These are phyloP conservation scores for Coemansia guatemalensis DNA, from an alignment of 192 early-diverging fungal species.

Conservation along the genomic window DNA sequence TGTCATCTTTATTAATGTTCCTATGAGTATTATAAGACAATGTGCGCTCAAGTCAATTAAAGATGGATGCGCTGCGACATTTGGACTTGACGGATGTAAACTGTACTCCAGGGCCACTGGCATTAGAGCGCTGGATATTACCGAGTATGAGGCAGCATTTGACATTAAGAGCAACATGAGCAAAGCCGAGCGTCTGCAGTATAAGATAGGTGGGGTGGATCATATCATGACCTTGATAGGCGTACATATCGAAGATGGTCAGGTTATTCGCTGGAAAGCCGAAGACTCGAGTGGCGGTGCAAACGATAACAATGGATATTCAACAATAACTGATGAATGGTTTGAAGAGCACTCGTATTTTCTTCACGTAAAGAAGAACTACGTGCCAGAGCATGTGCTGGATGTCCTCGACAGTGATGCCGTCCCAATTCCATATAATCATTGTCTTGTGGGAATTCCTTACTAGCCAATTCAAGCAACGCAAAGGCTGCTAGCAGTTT, in stretches of 20 bases:
- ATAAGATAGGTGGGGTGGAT: slow-evolving; percentile 71
- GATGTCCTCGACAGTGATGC: too few species aligned
- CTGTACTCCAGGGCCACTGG: slow-evolving; percentile 57
- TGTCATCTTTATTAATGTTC: slow-evolving; percentile 70
- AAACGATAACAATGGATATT: slow-evolving; percentile 70
- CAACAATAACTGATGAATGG: slow-evolving; percentile 74
- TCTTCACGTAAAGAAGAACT: slow-evolving; percentile 68
- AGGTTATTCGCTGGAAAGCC: slow-evolving; percentile 69
- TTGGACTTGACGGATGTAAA: slow-evolving; percentile 75
- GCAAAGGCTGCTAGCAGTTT: too few species aligned
- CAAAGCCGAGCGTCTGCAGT: slow-evolving; percentile 71
- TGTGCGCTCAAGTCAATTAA: too few species aligned
- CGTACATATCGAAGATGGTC: slow-evolving; percentile 64
- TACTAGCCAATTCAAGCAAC: too few species aligned
- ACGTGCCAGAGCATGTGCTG: slow-evolving; percentile 58
- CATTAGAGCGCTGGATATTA: slow-evolving; percentile 60
- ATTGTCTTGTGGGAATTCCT: too few species aligned
- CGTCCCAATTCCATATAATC: too few species aligned
- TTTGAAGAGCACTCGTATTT: slow-evolving; percentile 78
- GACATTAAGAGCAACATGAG: slow-evolving; percentile 57
- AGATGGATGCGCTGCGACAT: slow-evolving; percentile 71
- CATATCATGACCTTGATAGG: slow-evolving; percentile 80
- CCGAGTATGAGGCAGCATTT: slow-evolving; percentile 68
- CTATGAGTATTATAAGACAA: too few species aligned
- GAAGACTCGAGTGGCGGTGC: slow-evolving; percentile 70